Conservation (phyloP, 352 stramenopile species). For the Pythium monospermum region DNA sequence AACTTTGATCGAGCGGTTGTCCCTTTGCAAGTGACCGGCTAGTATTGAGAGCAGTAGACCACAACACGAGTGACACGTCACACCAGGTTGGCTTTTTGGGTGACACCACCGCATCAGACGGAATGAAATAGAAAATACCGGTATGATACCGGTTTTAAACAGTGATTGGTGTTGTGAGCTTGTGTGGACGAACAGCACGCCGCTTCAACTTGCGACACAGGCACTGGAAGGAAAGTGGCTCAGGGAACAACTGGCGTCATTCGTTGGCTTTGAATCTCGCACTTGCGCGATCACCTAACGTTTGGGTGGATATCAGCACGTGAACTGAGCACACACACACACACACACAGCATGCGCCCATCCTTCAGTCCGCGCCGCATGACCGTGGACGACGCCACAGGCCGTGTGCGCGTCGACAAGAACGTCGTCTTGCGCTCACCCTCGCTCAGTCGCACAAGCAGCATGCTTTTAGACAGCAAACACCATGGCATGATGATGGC, state of each 20-base stretch:
- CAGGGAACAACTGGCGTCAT: background rate
- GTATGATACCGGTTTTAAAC: no score
- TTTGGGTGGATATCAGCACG: no score
- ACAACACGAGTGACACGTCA: conserved; percentile 11
- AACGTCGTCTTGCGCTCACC: conserved; percentile 27
- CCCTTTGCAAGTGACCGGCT: background rate
- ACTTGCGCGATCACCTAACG: no score
- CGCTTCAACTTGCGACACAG: conserved; percentile 18
- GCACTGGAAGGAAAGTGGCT: background rate
- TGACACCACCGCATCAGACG: conserved; percentile 7
- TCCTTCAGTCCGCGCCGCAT: conserved; percentile 40
- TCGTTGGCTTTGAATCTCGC: no score
- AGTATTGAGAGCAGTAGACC: conserved; percentile 16
- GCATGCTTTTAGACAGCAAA: no score
- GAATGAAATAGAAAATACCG: background rate
- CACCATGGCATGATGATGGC: no score
- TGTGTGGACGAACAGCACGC: conserved; percentile 1
- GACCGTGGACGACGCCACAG: conserved; percentile 29
- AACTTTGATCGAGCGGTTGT: no score
- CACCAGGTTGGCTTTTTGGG: background rate
- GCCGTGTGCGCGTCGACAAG: conserved; percentile 30
- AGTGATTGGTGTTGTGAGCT: no score
- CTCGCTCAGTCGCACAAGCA: conserved; percentile 7
- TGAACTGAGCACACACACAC: no score
- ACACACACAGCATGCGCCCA: conserved; percentile 27